A percentile compares a stretch with the other conserved stretches of the same genome.
phyloP scores from a whole-genome alignment of 345 rosid genomes.

The Sapria himalayana region DNA sequence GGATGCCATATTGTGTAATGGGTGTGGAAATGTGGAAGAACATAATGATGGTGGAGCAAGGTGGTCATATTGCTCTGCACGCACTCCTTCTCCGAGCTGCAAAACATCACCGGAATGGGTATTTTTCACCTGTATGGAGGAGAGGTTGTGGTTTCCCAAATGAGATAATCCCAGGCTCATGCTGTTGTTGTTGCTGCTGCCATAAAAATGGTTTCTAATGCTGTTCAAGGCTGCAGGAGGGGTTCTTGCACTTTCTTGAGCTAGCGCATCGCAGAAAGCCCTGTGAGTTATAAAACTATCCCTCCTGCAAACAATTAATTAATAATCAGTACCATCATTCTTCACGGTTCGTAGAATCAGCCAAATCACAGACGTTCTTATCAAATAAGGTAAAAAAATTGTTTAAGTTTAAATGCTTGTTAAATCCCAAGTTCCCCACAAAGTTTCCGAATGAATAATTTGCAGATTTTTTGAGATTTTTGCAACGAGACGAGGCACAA shows the following conservation, averaged over 20 bases:
- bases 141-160: slow-evolving; percentile 26
- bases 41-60: slow-evolving; percentile 22
- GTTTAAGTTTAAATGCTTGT: too few species aligned
- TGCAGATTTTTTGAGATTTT: too few species aligned
- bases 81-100: slow-evolving; percentile 25
- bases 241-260: slow-evolving; percentile 64
- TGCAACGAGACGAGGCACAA: too few species aligned
- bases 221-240: slow-evolving; percentile 35
- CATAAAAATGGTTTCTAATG: slow-evolving; percentile 41
- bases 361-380: too few species aligned
- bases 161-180: slow-evolving; percentile 40
- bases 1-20: slow-evolving; percentile 11
- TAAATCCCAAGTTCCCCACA: too few species aligned
- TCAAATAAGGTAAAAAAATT: too few species aligned
- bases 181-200: slow-evolving; percentile 19
- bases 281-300: slow-evolving; percentile 71
- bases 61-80: slow-evolving; percentile 24
- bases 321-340: too few species aligned
- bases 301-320: slow-evolving; percentile 28
- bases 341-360: too few species aligned
- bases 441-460: too few species aligned
- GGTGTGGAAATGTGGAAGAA: slow-evolving; percentile 17
- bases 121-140: slow-evolving; percentile 18
- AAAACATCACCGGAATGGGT: slow-evolving; percentile 24
- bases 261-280: slow-evolving; percentile 68